Evolutionary conservation across 1,139 yeast species (phyloP), one percentile per base, ranked within the genome.

Genomic region (Yamadazyma kanchanaburiensis): DNA sequence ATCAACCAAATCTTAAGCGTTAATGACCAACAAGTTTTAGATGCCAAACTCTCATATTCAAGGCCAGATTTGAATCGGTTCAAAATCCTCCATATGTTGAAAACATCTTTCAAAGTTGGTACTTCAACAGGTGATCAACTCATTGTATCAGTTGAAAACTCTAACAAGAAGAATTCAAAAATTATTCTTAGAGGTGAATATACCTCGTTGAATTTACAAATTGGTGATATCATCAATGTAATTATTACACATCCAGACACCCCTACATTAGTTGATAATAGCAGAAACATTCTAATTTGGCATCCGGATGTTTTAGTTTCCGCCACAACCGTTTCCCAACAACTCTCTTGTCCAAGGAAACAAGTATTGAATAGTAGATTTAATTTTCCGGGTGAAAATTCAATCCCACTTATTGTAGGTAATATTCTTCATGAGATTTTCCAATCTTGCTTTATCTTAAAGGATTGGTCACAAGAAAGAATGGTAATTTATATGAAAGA

Each of bases 281-380:
- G 69, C 18, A 71, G 70, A 27, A 79, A 83, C 43, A 53, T 88
- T 15, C 55, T 89, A 21, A 70, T 91, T 15, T 71, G 94, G 70
- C 77, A 85, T 43, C 98, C 98, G 0, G 98, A 91, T 50, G 59
- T 75, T 2, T 59, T 91, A 10, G 62, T 91, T 1, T 76, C 96
- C 0, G 88, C 95, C 4, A 91, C 98, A 0, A 64, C 81, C 4
- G 74, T 88, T 1, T 81, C 96, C 0, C 85, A 80, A 31, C 83
- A 91, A 3, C 59, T 86, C 22, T 66, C 64, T 15, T 91, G 98
- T 48, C 64, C 78, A 17, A 61, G 98, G 32, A 75, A 80, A 40
- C 74, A 89, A 0, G 80, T 86, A 1, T 55, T 91, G 6, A 61
- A 64, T 22, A 66, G 70, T 17, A 62, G 80, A 24, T 65, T 82